Evolutionary conservation across 768 basidiomycete genomes (phyloP).

Genomic region (Xerocomus brunneocitrinus): DNA sequence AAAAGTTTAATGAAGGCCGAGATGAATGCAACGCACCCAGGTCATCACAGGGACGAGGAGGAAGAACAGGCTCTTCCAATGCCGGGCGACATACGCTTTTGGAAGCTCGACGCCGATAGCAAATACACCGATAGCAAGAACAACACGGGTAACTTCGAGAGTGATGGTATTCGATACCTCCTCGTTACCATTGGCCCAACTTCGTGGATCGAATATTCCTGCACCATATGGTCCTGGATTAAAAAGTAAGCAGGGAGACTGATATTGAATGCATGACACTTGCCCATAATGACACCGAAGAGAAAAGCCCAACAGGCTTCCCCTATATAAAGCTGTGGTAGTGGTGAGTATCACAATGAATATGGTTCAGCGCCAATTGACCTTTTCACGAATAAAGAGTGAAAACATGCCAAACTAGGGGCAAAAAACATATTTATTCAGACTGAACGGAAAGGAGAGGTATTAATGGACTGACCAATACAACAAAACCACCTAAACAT

Average conservation of each 20-base stretch:
- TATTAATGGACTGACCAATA: slow-evolving; percentile 46
- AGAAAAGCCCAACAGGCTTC: slow-evolving; percentile 96
- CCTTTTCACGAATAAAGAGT: slow-evolving; percentile 83
- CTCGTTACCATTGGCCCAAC: slow-evolving; percentile 56
- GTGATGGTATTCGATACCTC: slow-evolving; percentile 69
- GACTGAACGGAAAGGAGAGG: not conserved
- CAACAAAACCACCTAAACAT: slow-evolving; percentile 76
- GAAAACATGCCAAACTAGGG: slow-evolving; percentile 92
- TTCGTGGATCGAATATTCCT: slow-evolving; percentile 74
- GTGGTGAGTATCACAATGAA: slow-evolving; percentile 5
- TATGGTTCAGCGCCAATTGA: slow-evolving; percentile 24
- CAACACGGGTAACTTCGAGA: slow-evolving; percentile 84
- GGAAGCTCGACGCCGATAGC: slow-evolving; percentile 98
- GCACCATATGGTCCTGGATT: slow-evolving; percentile 74
- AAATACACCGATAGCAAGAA: slow-evolving; percentile 95
- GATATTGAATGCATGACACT: slow-evolving; percentile 19
- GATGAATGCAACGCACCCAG: slow-evolving; percentile 51
- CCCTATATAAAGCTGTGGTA: slow-evolving; percentile 74
- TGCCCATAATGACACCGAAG: slow-evolving; percentile 87
- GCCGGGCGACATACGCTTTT: slow-evolving; percentile 89
- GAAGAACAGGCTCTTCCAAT: slow-evolving; percentile 87
- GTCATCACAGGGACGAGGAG: slow-evolving; percentile 80
- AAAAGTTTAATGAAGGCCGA: slow-evolving; percentile 3
- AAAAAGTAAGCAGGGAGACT: slow-evolving; percentile 2
- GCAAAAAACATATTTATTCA: not conserved